Base-by-base conservation (phyloP, 2,329 filamentous ascomycete genomes). In the Blumeria hordei region DNA sequence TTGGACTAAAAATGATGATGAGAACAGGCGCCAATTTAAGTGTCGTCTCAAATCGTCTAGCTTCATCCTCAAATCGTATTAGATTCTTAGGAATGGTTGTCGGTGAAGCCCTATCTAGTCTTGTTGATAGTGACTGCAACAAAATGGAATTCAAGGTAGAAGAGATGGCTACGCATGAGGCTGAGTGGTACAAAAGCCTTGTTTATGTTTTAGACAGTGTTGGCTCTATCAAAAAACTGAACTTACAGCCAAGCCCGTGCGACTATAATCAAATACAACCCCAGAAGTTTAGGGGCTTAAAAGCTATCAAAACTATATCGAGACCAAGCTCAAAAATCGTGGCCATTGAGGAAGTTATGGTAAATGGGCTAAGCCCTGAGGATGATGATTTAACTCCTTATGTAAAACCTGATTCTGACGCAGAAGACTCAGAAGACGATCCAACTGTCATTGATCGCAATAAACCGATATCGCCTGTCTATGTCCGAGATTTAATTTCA, bases 381-480 rank as follows among this genome's bases (percentile, higher is more conserved):
- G 61, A 65, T 39, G 62, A 64, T 53, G 69, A 71, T 11, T 70
- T 96, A 1, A 71, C 78, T 2, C 77, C 85, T 0, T 94, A 95
- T 61, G 76, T 77, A 12, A 95, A 94, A 65, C 86, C 86, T 0
- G 85, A 87, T 62, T 88, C 85, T 1, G 92, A 98, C 60, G 76
- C 80, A 0, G 86, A 93, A 64, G 92, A 98, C 64, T 90, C 87
- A 0, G 88, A 95, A 56, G 88, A 95, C 39, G 93, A 98, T 62
- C 82, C 92, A 5, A 94, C 88, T 0, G 71, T 94, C 16, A 75
- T 96, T 51, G 81, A 84, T 56, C 77, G 88, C 12, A 81, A 92
- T 67, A 95, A 92, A 62, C 77, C 83, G 21, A 83, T 77, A 56
- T 77, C 87, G 0, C 92, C 92, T 0, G 88, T 98, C 0, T 96